phyloP scores from a whole-genome alignment of 2,329 filamentous ascomycete species.

The Macrophomina phaseolina region DNA sequence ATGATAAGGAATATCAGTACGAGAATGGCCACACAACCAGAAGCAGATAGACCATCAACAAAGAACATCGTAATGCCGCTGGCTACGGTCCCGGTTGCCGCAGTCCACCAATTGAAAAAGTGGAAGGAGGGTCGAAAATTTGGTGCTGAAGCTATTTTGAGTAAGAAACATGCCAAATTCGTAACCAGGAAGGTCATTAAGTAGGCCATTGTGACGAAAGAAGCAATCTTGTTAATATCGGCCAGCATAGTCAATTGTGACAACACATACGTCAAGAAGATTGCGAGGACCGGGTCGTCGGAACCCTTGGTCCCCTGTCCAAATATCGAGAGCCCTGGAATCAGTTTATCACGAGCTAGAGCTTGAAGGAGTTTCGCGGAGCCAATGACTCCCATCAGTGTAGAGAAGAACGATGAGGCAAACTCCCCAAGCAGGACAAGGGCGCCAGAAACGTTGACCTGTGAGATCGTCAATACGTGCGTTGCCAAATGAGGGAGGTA shows the following conservation, averaged over 20 bases:
- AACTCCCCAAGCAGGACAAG: constrained; percentile 82
- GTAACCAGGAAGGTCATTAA: constrained; percentile 91
- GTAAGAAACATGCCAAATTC: constrained; percentile 83
- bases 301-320: constrained; percentile 72
- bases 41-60: constrained; percentile 81
- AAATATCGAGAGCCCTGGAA: constrained; percentile 78
- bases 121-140: constrained; percentile 89
- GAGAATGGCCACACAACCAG: constrained; percentile 74
- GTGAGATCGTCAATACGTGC: background rate
- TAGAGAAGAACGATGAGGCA: constrained; percentile 82
- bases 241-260: constrained; percentile 82
- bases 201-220: constrained; percentile 89
- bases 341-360: constrained; percentile 76
- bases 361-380: constrained; percentile 85
- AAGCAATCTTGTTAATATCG: constrained; percentile 86
- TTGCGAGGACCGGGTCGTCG: constrained; percentile 78
- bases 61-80: constrained; percentile 89
- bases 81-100: constrained; percentile 73
- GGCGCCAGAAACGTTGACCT: constrained; percentile 75
- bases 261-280: constrained; percentile 75
- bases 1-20: constrained; percentile 82
- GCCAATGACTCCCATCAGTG: constrained; percentile 85
- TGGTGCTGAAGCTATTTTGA: constrained; percentile 85
- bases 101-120: constrained; percentile 87
- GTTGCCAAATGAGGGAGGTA: background rate